Evolutionary conservation across 805 yeast genomes (phyloP).

Genomic region (Pichia deserticola): DNA sequence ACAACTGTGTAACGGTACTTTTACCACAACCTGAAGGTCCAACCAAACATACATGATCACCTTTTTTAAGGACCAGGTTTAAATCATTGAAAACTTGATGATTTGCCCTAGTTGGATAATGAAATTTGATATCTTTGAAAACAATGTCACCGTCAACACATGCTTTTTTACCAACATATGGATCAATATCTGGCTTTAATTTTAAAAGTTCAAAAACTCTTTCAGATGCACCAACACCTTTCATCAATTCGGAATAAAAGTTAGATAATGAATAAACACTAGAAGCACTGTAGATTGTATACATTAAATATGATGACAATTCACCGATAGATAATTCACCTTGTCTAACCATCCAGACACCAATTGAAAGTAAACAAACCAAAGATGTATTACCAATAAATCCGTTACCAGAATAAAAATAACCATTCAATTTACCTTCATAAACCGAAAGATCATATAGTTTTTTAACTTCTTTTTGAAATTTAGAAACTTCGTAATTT

Average conservation of each 20-base stretch:
- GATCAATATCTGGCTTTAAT: constrained; percentile 62
- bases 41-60: constrained; percentile 85
- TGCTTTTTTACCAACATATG: constrained; percentile 52
- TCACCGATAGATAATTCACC: constrained; percentile 84
- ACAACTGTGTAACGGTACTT: constrained; percentile 74
- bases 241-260: constrained; percentile 91
- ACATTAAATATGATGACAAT: constrained; percentile 87
- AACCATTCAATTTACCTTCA: constrained; percentile 75
- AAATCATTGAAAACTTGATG: constrained; percentile 56
- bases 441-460: constrained; percentile 60
- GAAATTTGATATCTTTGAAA: constrained; percentile 58
- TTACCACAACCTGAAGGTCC: constrained; percentile 98
- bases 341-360: constrained; percentile 70
- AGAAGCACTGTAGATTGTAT: constrained; percentile 89
- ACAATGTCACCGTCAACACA: constrained; percentile 46
- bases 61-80: constrained; percentile 56
- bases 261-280: constrained; percentile 86
- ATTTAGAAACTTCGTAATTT: constrained; percentile 63
- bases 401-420: constrained; percentile 72
- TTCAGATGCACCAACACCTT: constrained; percentile 94
- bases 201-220: constrained; percentile 83
- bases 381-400: constrained; percentile 77
- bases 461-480: constrained; percentile 61
- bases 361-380: constrained; percentile 69
- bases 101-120: constrained; percentile 80